Conservation (phyloP, 2,329 filamentous ascomycete genomes). For the Aureobasidium sp. region DNA sequence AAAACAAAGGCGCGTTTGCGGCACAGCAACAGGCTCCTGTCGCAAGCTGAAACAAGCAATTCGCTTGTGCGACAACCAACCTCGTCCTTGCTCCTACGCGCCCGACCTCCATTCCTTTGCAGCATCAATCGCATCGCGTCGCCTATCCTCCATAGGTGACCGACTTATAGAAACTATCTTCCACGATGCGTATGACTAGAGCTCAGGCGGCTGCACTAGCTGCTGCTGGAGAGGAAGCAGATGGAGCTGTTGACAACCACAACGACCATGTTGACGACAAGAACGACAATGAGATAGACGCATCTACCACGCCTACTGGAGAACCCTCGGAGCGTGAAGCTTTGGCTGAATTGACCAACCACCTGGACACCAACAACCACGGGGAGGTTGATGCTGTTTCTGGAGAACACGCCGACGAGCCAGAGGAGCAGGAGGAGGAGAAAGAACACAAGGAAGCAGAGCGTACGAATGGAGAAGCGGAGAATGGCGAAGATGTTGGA, state of each 20-base stretch:
- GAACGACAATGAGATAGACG: neutral
- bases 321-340: conserved; percentile 24
- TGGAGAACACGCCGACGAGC: neutral
- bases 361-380: conserved; percentile 14
- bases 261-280: neutral
- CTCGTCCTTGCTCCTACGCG: neutral
- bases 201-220: conserved; percentile 32
- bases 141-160: neutral
- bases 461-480: conserved; percentile 11
- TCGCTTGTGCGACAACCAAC: neutral
- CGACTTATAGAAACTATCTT: neutral
- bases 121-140: neutral
- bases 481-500: neutral
- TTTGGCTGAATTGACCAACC: conserved; percentile 34
- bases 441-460: conserved; percentile 14
- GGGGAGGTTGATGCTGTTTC: no score
- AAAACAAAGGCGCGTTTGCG: neutral
- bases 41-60: neutral
- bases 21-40: neutral
- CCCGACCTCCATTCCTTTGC: neutral
- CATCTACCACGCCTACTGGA: neutral
- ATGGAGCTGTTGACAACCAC: neutral
- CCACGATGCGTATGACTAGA: conserved; percentile 35
- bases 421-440: conserved; percentile 11
- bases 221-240: neutral